Evolutionary conservation across 495 filamentous ascomycete genomes (phyloP).

Genomic region (Talaromyces thailandensis): DNA sequence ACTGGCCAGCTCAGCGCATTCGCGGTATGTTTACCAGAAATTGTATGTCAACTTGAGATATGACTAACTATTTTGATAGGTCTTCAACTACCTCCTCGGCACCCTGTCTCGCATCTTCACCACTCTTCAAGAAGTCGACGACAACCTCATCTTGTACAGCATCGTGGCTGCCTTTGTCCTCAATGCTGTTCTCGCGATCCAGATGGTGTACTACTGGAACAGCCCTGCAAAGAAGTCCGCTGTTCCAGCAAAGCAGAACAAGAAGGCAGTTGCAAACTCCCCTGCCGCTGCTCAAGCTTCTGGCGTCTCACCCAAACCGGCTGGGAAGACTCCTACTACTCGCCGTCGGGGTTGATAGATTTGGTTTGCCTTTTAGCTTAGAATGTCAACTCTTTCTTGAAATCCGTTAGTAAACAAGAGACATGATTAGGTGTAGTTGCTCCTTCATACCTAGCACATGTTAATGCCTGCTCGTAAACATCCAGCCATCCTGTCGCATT

Average conservation of each 20-base stretch:
- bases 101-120: constrained; percentile 93
- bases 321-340: constrained; percentile 36
- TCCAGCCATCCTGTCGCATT: neutral
- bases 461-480: neutral
- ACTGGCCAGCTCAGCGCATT: constrained; percentile 96
- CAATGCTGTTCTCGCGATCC: constrained; percentile 75
- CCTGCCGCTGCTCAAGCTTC: constrained; percentile 24
- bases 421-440: neutral
- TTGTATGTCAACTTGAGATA: neutral
- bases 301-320: constrained; percentile 24
- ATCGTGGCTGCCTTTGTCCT: constrained; percentile 83
- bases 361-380: constrained; percentile 4
- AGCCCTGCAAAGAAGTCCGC: constrained; percentile 35
- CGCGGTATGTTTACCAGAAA: constrained; percentile 64
- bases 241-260: constrained; percentile 34
- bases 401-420: neutral
- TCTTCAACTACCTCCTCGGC: constrained; percentile 94
- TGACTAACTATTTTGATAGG: constrained; percentile 38
- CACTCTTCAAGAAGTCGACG: constrained; percentile 90
- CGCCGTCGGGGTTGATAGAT: constrained; percentile 36
- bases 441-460: neutral
- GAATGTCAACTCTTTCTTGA: neutral
- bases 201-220: constrained; percentile 99
- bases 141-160: constrained; percentile 87
- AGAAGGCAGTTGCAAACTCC: constrained; percentile 15